phyloP scores from a whole-genome alignment of 164 flowering plant species.

The Taxillus chinensis region DNA sequence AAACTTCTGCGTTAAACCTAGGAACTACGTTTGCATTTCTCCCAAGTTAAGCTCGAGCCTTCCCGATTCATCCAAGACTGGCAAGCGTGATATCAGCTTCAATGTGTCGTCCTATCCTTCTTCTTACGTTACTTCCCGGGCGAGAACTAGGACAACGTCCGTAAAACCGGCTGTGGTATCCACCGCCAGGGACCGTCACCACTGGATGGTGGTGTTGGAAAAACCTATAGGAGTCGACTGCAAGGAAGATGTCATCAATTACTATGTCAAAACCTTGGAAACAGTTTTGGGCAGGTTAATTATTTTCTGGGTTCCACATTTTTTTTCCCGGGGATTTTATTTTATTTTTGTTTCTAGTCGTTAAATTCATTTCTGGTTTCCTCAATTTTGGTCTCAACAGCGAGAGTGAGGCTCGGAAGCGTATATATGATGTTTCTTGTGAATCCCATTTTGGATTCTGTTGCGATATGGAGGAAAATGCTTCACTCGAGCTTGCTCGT shows the following conservation, averaged over 20 bases:
- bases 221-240: constrained; percentile 30
- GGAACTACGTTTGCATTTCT: constrained; percentile 2
- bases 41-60: constrained; percentile 6
- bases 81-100: not conserved
- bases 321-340: not conserved
- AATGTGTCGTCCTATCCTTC: constrained; percentile 9
- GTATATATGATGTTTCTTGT: constrained; percentile 65
- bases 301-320: not conserved
- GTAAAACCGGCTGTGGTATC: not conserved
- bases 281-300: constrained; percentile 51
- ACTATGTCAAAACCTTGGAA: constrained; percentile 45
- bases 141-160: too few species aligned
- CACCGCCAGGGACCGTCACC: constrained; percentile 15
- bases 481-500: constrained; percentile 46
- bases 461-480: constrained; percentile 48
- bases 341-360: not conserved
- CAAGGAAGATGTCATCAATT: constrained; percentile 42
- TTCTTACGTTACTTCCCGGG: constrained; percentile 6
- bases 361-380: not conserved
- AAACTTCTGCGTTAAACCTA: constrained; percentile 9
- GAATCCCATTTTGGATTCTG: constrained; percentile 62
- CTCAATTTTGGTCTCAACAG: constrained; percentile 20
- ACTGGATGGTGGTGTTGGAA: constrained; percentile 65
- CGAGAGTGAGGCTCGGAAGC: constrained; percentile 69
- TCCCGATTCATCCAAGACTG: constrained; percentile 5